Evolutionary conservation across 306 rosid species (phyloP), one percentile per base, ranked within the genome.

Genomic region (Quercus aquifolioides): DNA sequence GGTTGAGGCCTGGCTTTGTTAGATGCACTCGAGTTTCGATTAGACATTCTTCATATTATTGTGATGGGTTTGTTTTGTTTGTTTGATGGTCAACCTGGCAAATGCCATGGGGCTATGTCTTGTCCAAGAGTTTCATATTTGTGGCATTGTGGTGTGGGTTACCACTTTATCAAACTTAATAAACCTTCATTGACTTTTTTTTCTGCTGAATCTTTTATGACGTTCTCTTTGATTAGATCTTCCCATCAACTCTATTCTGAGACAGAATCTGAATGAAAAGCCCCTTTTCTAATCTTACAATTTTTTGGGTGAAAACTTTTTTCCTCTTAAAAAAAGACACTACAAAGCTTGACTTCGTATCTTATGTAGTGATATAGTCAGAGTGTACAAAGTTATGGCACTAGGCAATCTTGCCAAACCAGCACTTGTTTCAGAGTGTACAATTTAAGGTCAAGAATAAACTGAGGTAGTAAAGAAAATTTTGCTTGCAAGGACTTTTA

Each of bases 171-270:
- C 79, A 78, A 80, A 84, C 88, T 58, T 76, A 76, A 85, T 88
- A 69, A 88, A 81, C 74, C 84, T 76, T 70, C 78, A 55, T 94
- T 89, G 96, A 92, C 96, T 88, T 49, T 89, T 89, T 89, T 55
- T 31, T 69, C 55, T 77, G 49, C 13, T 81, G 82, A 81, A 74
- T 87, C 87, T 73, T 85, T 63, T 60, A 85, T 83, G 89, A 88
- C 91, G 90, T 88, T 80, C 51, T 67, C 87, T 81, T 86, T 83
- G 89, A 87, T 84, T 89, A 82, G 92, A 92, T 89, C 86, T 91
- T 85, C 87, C 84, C 84, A 35, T 76, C 88, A 86, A 2, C 74
- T 81, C 89, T 79, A 73, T 71, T 72, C 79, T 79, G 83, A 60
- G 80, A 90, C 85, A 83, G 92, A 86, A 91, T 91, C 94, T 86